These are phyloP conservation scores for Didymella arachidicola DNA, from an alignment of 2,329 filamentous ascomycete species.

Conservation along the genomic window DNA sequence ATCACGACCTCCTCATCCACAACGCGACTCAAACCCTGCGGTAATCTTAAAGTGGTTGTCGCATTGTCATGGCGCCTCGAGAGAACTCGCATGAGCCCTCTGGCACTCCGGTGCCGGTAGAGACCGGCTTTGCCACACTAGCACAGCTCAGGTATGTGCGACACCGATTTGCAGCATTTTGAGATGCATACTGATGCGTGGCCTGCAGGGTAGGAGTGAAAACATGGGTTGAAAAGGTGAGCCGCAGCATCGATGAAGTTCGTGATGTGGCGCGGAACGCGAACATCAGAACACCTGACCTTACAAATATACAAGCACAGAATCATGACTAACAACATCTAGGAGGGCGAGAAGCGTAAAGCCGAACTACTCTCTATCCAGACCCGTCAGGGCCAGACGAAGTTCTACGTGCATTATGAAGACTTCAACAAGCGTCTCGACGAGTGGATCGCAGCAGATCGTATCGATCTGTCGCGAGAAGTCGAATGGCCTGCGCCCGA, in stretches of 20 bases:
- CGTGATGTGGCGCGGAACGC: slow-evolving; percentile 13
- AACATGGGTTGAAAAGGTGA: slow-evolving; percentile 73
- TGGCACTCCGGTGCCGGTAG: slow-evolving; percentile 65
- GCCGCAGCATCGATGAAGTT: slow-evolving; percentile 35
- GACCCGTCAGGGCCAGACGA: slow-evolving; percentile 84
- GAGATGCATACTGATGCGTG: slow-evolving; percentile 41
- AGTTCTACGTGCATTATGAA: slow-evolving; percentile 97
- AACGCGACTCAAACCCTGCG: slow-evolving; percentile 34
- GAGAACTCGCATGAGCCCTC: slow-evolving; percentile 62
- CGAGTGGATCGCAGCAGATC: slow-evolving; percentile 85
- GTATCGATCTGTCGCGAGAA: slow-evolving; percentile 86
- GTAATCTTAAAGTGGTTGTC: slow-evolving; percentile 20
- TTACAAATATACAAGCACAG: too few species aligned
- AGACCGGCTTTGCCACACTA: slow-evolving; percentile 84
- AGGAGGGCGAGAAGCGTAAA: slow-evolving; percentile 84
- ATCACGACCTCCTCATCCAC: slow-evolving; percentile 44
- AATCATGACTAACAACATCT: slow-evolving; percentile 27
- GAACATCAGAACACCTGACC: slow-evolving; percentile 24
- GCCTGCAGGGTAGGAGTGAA: slow-evolving; percentile 68
- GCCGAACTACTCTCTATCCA: slow-evolving; percentile 97
- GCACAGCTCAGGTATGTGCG: slow-evolving; percentile 76
- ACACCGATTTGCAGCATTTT: slow-evolving; percentile 35
- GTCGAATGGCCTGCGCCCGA: slow-evolving; percentile 97
- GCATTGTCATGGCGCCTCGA: slow-evolving; percentile 60
- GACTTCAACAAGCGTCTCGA: slow-evolving; percentile 93